Conservation (phyloP, 805 yeast species). For the Saitoella complicata region DNA sequence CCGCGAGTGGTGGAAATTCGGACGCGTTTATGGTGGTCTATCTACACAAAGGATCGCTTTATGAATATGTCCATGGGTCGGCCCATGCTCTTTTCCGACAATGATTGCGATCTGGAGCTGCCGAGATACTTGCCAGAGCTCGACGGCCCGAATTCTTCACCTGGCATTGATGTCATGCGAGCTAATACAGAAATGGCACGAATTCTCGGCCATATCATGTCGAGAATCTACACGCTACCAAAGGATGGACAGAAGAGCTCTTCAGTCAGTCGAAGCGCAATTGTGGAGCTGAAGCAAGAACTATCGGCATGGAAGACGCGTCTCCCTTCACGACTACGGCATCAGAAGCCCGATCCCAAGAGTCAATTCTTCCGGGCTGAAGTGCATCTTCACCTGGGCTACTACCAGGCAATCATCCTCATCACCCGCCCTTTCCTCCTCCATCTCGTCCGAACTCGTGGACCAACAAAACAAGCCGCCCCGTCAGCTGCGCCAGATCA, state of each 20-base stretch:
- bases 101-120: constrained; percentile 1
- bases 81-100: background rate
- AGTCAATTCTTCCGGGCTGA: constrained; percentile 1
- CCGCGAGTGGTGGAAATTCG: background rate
- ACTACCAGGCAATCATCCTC: constrained; percentile 1
- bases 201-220: constrained; percentile 1
- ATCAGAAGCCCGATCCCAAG: background rate
- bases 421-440: constrained; percentile 1
- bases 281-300: background rate
- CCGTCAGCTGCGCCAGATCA: no score
- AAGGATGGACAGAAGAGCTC: background rate
- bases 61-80: constrained; percentile 1
- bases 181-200: constrained; percentile 1
- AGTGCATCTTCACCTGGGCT: constrained; percentile 2
- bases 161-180: background rate
- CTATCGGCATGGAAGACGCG: background rate
- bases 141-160: background rate
- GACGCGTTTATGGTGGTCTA: constrained; percentile 2
- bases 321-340: background rate
- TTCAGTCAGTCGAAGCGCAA: background rate
- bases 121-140: constrained; percentile 1
- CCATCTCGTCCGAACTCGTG: background rate
- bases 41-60: constrained; percentile 1
- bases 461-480: no score
- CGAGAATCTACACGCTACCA: background rate